A percentile compares a stretch with the other conserved stretches of the same genome.
These are phyloP conservation scores for Fusarium temperatum DNA, from an alignment of 2,329 filamentous ascomycete species.

Conservation along the genomic window DNA sequence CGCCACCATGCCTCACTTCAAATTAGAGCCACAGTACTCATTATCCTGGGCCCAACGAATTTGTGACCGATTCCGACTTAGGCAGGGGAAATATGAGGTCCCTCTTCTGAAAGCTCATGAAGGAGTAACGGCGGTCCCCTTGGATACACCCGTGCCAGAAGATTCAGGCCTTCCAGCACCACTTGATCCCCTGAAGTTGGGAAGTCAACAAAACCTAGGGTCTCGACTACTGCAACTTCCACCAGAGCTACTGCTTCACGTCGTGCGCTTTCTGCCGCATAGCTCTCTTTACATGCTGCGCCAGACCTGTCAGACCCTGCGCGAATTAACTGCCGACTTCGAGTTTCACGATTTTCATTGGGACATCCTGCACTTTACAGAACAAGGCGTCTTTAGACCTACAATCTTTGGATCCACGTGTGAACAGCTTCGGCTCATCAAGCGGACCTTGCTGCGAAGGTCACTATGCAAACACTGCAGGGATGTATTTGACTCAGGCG, in stretches of 20 bases:
- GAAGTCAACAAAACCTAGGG: accelerated
- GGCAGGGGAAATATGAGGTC: not conserved
- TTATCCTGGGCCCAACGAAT: not conserved
- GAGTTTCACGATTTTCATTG: not conserved
- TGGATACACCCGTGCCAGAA: not conserved
- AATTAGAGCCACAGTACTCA: not conserved
- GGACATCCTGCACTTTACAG: not conserved
- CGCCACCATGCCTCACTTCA: not conserved
- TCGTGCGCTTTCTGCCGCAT: not conserved
- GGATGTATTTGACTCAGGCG: not conserved
- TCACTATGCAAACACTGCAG: not conserved
- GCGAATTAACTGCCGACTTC: not conserved
- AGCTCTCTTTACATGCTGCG: not conserved
- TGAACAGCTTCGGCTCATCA: not conserved
- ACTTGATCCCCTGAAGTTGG: accelerated
- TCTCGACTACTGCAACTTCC: not conserved
- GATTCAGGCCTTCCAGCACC: not conserved
- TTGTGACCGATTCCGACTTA: accelerated
- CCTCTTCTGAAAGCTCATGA: not conserved
- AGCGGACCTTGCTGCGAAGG: not conserved
- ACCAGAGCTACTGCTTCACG: not conserved
- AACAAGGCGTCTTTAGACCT: too few species aligned
- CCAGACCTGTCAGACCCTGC: not conserved
- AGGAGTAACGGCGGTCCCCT: accelerated
- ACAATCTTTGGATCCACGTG: not conserved